phyloP scores from a whole-genome alignment of 192 early-diverging fungal genomes.

The Podila epigama region DNA sequence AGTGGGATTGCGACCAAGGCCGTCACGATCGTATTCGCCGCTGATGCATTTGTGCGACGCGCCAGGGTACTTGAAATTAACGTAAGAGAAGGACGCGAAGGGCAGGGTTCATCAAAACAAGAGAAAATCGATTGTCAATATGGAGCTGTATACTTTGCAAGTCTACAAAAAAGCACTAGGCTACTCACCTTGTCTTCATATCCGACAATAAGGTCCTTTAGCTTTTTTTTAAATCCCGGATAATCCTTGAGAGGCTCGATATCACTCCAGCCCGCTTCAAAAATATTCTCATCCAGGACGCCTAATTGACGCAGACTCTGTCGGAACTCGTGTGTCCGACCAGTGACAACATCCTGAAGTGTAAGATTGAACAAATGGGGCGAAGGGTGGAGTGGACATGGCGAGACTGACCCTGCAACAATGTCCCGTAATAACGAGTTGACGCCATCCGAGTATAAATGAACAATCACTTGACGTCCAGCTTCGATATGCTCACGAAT shows the following conservation, averaged over 20 bases:
- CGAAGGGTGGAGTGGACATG: constrained; percentile 8
- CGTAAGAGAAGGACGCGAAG: background rate
- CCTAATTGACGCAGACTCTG: constrained; percentile 17
- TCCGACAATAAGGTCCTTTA: constrained; percentile 12
- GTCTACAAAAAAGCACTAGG: background rate
- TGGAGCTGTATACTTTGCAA: too few relatives aligned
- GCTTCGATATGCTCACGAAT: constrained; percentile 39
- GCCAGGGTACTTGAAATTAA: constrained; percentile 11
- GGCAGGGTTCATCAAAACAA: too few relatives aligned
- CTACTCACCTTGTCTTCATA: constrained; percentile 29
- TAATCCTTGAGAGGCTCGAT: constrained; percentile 31
- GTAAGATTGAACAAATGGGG: constrained; percentile 17
- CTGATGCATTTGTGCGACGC: constrained; percentile 45
- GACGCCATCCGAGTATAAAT: constrained; percentile 40
- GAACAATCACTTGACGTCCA: constrained; percentile 27
- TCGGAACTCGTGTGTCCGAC: constrained; percentile 40
- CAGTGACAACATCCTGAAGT: constrained; percentile 33
- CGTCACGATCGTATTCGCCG: constrained; percentile 37
- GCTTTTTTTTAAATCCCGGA: constrained; percentile 5
- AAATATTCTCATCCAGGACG: constrained; percentile 24
- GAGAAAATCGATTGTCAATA: too few relatives aligned
- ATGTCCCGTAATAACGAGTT: constrained; percentile 34
- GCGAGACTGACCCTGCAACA: constrained; percentile 12
- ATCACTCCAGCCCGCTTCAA: constrained; percentile 43
- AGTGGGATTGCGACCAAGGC: constrained; percentile 28